phyloP scores from a whole-genome alignment of 805 yeast species.

The Suhomyces sp. region DNA sequence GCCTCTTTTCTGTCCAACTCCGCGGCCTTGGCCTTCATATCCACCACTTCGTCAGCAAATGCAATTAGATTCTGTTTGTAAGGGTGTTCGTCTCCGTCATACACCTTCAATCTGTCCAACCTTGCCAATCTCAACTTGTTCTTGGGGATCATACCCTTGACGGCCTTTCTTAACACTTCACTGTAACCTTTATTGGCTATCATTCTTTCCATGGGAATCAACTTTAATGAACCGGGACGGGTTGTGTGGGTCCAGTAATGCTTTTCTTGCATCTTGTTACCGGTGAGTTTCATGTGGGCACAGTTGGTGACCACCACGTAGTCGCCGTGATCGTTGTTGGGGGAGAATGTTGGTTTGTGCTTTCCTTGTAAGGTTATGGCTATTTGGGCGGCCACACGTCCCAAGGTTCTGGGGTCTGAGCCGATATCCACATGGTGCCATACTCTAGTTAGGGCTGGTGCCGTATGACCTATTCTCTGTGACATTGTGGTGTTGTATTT shows the following conservation, averaged over 20 bases:
- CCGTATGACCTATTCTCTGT: conserved; percentile 53
- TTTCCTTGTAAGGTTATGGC: conserved; percentile 93
- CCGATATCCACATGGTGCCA: conserved; percentile 98
- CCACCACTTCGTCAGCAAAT: conserved; percentile 72
- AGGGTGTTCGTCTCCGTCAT: conserved; percentile 87
- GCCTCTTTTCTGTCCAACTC: conserved; percentile 37
- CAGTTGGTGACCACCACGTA: conserved; percentile 96
- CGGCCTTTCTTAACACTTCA: conserved; percentile 85
- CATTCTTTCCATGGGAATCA: conserved; percentile 76
- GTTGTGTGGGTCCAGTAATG: conserved; percentile 87
- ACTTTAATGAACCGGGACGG: conserved; percentile 85
- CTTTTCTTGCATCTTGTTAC: conserved; percentile 78
- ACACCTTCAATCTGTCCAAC: conserved; percentile 79
- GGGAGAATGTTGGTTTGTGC: conserved; percentile 87
- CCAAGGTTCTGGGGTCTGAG: conserved; percentile 78
- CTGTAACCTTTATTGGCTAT: conserved; percentile 78
- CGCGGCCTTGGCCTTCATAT: conserved; percentile 44
- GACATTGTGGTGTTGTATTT: conserved; percentile 39
- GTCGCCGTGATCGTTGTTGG: conserved; percentile 83
- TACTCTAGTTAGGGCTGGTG: conserved; percentile 73
- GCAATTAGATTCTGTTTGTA: conserved; percentile 81
- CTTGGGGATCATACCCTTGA: conserved; percentile 94
- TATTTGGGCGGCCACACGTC: conserved; percentile 86
- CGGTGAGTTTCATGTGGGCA: conserved; percentile 75
- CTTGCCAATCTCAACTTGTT: conserved; percentile 78